phyloP scores from a whole-genome alignment of 2,329 filamentous ascomycete species.

The Leptographium galeiforme region DNA sequence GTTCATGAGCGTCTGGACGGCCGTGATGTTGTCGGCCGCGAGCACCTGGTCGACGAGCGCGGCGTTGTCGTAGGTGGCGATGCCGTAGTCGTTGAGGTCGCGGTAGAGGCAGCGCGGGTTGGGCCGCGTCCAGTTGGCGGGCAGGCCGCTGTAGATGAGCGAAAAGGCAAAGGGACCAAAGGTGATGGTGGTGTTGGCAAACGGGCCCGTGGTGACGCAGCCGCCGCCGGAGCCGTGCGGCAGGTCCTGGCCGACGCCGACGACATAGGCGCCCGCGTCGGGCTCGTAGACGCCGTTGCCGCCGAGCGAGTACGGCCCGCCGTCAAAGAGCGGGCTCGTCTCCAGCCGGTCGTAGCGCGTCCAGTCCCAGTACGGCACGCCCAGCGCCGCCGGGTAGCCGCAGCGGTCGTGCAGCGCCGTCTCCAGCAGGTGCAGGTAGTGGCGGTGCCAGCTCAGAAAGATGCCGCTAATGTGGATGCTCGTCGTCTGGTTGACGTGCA shows the following conservation, averaged over 20 bases:
- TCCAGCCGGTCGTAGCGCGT: background rate
- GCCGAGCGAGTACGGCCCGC: background rate
- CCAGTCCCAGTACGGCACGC: background rate
- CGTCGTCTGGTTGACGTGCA: background rate
- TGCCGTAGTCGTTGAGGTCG: constrained; percentile 20
- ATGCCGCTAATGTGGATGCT: background rate
- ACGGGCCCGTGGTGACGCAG: background rate
- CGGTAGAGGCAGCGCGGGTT: constrained; percentile 26
- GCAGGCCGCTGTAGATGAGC: background rate
- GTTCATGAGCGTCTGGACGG: constrained; percentile 20
- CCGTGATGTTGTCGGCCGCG: constrained; percentile 20
- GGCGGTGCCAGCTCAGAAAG: background rate
- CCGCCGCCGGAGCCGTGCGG: background rate
- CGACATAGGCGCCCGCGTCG: background rate
- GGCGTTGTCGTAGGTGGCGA: constrained; percentile 11
- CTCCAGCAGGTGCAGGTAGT: background rate
- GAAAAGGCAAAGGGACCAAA: background rate
- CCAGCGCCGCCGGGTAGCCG: background rate
- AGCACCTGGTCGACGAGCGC: constrained; percentile 16
- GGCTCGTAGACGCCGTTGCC: background rate
- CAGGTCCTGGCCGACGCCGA: background rate
- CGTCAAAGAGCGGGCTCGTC: background rate
- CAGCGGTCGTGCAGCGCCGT: background rate
- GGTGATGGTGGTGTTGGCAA: background rate
- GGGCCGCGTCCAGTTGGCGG: background rate